Evolutionary conservation across 495 filamentous ascomycete species (phyloP).

Genomic region (Penicillium malachiteum): DNA sequence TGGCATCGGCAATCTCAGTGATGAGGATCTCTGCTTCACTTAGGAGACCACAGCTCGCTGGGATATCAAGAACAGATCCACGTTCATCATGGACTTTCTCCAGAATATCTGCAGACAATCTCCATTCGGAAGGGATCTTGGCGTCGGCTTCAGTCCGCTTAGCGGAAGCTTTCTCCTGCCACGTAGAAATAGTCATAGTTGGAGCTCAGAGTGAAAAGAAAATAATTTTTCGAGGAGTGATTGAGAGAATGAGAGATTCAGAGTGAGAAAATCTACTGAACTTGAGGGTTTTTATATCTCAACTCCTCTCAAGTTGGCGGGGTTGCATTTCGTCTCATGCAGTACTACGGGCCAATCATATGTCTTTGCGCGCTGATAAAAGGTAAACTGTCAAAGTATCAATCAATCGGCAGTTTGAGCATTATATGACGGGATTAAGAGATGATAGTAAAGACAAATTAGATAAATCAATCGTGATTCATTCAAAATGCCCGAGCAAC

Average conservation of each 20-base stretch:
- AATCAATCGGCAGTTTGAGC: no score
- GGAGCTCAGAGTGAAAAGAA: not conserved
- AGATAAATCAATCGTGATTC: no score
- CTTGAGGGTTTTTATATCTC: not conserved
- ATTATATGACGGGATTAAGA: no score
- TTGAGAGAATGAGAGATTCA: not conserved
- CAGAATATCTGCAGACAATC: conserved; percentile 3
- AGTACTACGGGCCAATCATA: not conserved
- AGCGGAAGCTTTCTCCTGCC: conserved; percentile 12
- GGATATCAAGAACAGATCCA: conserved; percentile 26
- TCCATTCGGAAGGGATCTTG: conserved; percentile 12
- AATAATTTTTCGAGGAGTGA: not conserved
- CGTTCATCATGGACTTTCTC: not conserved
- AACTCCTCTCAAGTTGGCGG: not conserved
- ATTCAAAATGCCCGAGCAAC: no score
- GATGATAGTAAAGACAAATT: no score
- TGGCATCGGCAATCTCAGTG: conserved; percentile 53
- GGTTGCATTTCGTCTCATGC: not conserved
- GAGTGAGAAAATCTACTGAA: not conserved
- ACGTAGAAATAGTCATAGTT: conserved; percentile 4
- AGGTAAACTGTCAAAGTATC: not conserved
- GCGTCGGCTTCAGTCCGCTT: conserved; percentile 10
- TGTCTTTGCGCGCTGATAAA: not conserved
- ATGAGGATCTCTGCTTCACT: conserved; percentile 49
- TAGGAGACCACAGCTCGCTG: conserved; percentile 45